Evolutionary conservation across 345 rosid genomes (phyloP), one percentile per base, ranked within the genome.

Genomic region (Aethionema arabicum): DNA sequence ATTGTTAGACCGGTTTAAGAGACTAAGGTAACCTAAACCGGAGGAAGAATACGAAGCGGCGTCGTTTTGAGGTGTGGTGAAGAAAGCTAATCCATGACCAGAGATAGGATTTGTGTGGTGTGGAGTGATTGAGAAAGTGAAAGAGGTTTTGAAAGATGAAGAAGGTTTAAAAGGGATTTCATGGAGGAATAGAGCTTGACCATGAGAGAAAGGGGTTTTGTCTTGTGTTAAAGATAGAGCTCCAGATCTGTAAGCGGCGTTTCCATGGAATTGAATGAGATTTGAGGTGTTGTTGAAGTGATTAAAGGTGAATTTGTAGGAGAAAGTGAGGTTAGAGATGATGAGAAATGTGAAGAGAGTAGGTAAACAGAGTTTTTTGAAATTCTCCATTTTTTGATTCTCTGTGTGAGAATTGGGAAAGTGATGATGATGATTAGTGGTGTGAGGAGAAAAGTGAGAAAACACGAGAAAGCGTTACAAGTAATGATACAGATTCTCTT

Each of bases 81-180:
- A 0, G 42, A 69, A 77, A 42, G 70, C 77, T 2, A 73, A 56
- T 8, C 77, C 75, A 4, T 69, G 77, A 27, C 75, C 69, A 0
- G 63, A 60, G 4, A 5, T 56, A 8, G 47, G 72, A 12, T 66
- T 53, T 37, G 70, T 38, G 7, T 69, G 36, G 14, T 67, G 54
- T 3, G 69, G 52, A 50, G 74, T 73, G 36, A 69, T 73, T 36
- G 73, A 61, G 74, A 78, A 78, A 46, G 75, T 72, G 52, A 72
- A 72, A 48, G 79, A 66, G 12, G 75, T 69, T 55, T 60, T 37
- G 6, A 68, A 75, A 51, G 77, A 46, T 33, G 61, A 32, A 11
- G 61, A 64, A 1, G 63, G 16, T 11, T 64, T 72, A 21, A 55
- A 61, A 49, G 47, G 62, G 14, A 75, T 65, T 44, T 55, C 69